Evolutionary conservation across 1,284 basidiomycete species (phyloP).

Genomic region (Taiwanofungus camphoratus): DNA sequence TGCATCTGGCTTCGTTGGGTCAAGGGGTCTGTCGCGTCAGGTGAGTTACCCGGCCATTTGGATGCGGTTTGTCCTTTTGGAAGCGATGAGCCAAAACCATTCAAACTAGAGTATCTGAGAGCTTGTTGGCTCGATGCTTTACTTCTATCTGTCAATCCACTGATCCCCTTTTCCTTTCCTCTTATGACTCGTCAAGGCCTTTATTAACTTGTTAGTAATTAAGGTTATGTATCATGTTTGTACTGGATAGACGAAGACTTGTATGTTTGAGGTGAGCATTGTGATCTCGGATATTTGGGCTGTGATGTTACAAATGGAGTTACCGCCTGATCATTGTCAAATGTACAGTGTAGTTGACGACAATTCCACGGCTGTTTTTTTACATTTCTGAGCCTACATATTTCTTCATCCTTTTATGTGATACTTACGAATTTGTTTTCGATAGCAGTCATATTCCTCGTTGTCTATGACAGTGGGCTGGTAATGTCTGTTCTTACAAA

Average conservation of each 20-base stretch:
- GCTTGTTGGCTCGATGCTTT: constrained; percentile 61
- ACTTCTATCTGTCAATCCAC: constrained; percentile 56
- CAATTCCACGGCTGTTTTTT: constrained; percentile 74
- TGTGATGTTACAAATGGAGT: constrained; percentile 49
- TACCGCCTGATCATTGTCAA: constrained; percentile 64
- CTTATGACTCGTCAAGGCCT: too few species aligned
- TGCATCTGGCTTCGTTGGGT: neutral
- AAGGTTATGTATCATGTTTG: too few species aligned
- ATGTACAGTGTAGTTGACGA: constrained; percentile 44
- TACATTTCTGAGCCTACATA: constrained; percentile 39
- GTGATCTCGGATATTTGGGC: constrained; percentile 3
- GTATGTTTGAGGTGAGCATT: too few species aligned
- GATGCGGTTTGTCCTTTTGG: constrained; percentile 9
- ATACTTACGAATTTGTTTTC: too few species aligned
- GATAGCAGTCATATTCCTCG: too few species aligned
- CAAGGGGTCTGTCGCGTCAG: neutral
- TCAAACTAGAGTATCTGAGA: constrained; percentile 91
- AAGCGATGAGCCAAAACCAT: constrained; percentile 53
- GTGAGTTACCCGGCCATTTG: too few species aligned
- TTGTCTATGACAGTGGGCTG: too few species aligned
- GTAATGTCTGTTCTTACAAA: too few species aligned
- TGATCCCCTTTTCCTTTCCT: constrained; percentile 32
- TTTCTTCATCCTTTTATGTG: constrained; percentile 5
- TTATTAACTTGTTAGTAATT: too few species aligned
- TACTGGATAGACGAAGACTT: too few species aligned